These are phyloP conservation scores for Solanum habrochaites DNA, from an alignment of 257 asterid species.

Conservation along the genomic window DNA sequence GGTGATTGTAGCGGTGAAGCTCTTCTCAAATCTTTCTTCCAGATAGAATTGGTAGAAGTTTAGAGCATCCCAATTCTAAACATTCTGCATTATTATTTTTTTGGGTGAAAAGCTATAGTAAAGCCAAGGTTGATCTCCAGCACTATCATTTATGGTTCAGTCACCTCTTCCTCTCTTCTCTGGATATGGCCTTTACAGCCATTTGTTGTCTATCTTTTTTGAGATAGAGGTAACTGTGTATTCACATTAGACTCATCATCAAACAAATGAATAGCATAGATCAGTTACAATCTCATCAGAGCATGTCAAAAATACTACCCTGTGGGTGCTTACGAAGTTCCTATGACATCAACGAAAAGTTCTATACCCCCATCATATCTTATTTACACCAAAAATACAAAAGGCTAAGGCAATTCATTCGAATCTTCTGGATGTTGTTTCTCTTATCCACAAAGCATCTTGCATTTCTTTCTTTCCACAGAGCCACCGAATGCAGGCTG, in stretches of 20 bases:
- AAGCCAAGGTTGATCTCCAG: background rate
- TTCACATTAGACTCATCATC: background rate
- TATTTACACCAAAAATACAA: background rate
- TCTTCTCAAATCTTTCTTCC: background rate
- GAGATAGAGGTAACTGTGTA: background rate
- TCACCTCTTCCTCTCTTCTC: background rate
- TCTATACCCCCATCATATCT: background rate
- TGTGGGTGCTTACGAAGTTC: background rate
- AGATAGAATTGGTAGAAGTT: background rate
- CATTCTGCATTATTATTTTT: background rate
- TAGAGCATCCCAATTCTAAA: background rate
- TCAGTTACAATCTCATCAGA: background rate
- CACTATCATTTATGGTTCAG: background rate
- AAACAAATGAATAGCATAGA: background rate
- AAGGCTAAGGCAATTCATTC: background rate
- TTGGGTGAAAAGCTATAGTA: background rate
- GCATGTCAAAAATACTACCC: too few relatives aligned
- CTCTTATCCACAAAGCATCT: background rate
- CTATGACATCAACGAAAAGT: background rate
- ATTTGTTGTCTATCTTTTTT: background rate
- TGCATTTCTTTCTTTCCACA: background rate
- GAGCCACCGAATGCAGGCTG: background rate
- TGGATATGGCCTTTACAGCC: background rate
- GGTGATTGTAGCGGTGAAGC: background rate
- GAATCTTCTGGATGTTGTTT: background rate